Evolutionary conservation across 2,329 filamentous ascomycete genomes (phyloP).

Genomic region (Aspergillus costaricaensis): DNA sequence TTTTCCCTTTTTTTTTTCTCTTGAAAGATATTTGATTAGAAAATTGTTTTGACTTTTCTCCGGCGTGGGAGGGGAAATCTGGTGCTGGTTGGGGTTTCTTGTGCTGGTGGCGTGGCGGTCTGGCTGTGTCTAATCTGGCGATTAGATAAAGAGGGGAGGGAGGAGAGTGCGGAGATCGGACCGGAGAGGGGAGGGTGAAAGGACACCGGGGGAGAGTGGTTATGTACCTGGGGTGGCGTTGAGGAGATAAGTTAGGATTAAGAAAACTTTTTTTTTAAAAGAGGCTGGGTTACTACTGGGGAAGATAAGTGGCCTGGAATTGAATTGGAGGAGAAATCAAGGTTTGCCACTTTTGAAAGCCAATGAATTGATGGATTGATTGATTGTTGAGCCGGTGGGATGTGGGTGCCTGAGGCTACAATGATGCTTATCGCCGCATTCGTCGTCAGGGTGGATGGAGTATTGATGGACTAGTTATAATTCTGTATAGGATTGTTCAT

Average conservation of each 20-base stretch:
- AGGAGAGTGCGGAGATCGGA: not conserved
- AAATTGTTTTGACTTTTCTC: no score
- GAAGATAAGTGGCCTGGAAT: no score
- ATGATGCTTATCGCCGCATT: not conserved
- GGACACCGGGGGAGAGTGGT: not conserved
- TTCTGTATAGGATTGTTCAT: not conserved
- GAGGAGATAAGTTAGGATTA: not conserved
- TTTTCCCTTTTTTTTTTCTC: no score
- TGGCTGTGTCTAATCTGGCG: not conserved
- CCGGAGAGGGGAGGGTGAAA: not conserved
- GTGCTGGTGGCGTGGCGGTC: not conserved
- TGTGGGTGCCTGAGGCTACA: conserved; percentile 17
- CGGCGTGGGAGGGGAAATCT: no score
- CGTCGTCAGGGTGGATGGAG: not conserved
- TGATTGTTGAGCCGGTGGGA: not conserved
- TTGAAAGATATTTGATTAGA: fast-evolving
- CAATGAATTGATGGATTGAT: not conserved
- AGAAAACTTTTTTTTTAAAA: no score
- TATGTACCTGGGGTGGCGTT: not conserved
- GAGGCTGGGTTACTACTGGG: no score
- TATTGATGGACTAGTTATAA: not conserved
- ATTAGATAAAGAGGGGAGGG: conserved; percentile 4
- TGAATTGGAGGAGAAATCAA: no score
- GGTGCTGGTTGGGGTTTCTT: not conserved
- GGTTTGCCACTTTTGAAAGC: not conserved